Percentiles rank a stretch among this genome's conserved stretches.
phyloP scores from a whole-genome alignment of 1,284 basidiomycete species.

The Sanghuangporus baumii region DNA sequence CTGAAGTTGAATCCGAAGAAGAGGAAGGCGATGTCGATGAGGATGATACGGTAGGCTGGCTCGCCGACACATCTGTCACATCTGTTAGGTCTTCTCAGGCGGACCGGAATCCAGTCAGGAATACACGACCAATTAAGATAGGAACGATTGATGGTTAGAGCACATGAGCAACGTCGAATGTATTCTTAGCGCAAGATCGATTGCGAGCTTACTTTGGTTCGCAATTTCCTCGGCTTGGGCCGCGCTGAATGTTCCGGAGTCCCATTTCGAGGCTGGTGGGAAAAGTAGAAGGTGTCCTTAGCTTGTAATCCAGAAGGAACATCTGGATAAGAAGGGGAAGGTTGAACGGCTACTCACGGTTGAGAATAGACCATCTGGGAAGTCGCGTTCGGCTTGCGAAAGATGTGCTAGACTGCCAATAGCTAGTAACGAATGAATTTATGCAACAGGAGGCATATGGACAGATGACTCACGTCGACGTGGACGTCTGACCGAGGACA shows the following conservation, averaged over 20 bases:
- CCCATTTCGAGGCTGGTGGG: slow-evolving; percentile 6
- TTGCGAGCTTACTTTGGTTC: slow-evolving; percentile 9
- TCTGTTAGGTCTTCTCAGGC: slow-evolving; percentile 9
- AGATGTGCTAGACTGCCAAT: neutral
- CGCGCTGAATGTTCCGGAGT: slow-evolving; percentile 7
- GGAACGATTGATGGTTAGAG: neutral
- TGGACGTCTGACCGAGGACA: neutral
- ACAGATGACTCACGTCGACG: neutral
- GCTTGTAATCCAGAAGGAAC: neutral
- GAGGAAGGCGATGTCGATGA: neutral
- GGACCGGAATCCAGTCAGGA: neutral
- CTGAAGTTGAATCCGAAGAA: neutral
- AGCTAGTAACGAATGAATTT: neutral
- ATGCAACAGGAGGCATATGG: neutral
- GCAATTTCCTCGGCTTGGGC: slow-evolving; percentile 9
- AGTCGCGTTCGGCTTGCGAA: slow-evolving; percentile 4
- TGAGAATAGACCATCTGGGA: slow-evolving; percentile 13
- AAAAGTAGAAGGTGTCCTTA: neutral
- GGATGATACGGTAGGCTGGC: slow-evolving; percentile 8
- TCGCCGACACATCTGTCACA: slow-evolving; percentile 8
- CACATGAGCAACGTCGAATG: neutral
- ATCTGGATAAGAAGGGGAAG: neutral
- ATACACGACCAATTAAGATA: neutral
- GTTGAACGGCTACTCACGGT: slow-evolving; percentile 7
- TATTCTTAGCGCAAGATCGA: neutral